Evolutionary conservation across 306 rosid species (phyloP), one percentile per base, ranked within the genome.

Genomic region (Benincasa hispida): DNA sequence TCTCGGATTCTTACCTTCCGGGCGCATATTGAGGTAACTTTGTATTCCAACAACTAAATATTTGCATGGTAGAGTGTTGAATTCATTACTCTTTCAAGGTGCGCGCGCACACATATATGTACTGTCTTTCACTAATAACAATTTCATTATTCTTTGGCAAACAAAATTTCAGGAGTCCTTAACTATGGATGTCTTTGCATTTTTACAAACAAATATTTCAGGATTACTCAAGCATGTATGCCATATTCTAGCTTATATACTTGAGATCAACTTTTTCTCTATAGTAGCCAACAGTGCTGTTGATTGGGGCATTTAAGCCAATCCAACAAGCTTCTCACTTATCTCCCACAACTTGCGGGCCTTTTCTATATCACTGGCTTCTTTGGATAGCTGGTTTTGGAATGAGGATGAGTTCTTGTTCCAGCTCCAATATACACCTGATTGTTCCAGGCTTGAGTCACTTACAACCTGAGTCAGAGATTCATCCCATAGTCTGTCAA

Each of bases 391-490:
- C 80, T 89, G 96, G 82, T 94, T 94, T 78, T 94, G 96, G 53
- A 94, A 94, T 27, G 97, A 94, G 54, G 98, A 91, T 0, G 97
- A 91, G 21, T 80, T 59, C 81, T 91, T 90, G 61, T 94, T 94
- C 98, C 98, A 94, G 91, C 98, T 94, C 97, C 98, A 91, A 84
- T 94, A 94, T 51, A 94, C 97, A 59, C 98, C 98, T 2, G 98
- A 94, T 81, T 94, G 92, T 53, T 93, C 90, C 79, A 94, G 85
- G 88, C 97, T 91, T 10, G 95, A 96, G 28, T 93, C 97, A 63
- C 90, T 79, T 39, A 91, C 97, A 86, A 93, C 98, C 98, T 93
- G 79, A 80, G 79, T 19, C 41, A 24, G 59, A 66, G 50, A 70
- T 62, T 72, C 60, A 80, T 80, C 25, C 78, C 69, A 61, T 58